A percentile compares a stretch with the other conserved stretches of the same genome.
phyloP scores from a whole-genome alignment of 192 early-diverging fungal genomes.

The Backusella mclennaniae region DNA sequence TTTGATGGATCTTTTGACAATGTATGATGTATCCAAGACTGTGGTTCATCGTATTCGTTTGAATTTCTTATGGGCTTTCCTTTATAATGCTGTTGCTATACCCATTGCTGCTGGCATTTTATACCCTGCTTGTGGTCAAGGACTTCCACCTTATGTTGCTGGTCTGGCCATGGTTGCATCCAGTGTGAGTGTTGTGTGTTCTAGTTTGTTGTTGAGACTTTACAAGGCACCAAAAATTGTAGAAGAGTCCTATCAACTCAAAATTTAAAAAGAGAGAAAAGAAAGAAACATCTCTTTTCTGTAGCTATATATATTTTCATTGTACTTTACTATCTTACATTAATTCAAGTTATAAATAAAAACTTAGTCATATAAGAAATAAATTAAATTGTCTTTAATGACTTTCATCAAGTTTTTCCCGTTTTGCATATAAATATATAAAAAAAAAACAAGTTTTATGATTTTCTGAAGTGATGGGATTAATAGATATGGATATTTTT shows the following conservation, averaged over 20 bases:
- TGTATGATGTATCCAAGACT: constrained; percentile 73
- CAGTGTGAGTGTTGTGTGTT: constrained; percentile 80
- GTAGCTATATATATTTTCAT: background rate
- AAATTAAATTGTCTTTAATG: too few species aligned
- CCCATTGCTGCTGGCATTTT: constrained; percentile 89
- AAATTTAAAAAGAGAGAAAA: background rate
- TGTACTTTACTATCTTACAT: background rate
- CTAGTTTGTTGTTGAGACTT: constrained; percentile 63
- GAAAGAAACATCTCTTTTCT: background rate
- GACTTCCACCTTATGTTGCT: constrained; percentile 75
- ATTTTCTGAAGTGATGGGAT: too few species aligned
- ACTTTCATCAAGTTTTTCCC: too few species aligned
- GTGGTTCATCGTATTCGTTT: constrained; percentile 77
- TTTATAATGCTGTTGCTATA: constrained; percentile 85
- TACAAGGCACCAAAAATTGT: constrained; percentile 24
- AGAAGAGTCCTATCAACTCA: constrained; percentile 2
- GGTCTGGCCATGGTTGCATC: constrained; percentile 90
- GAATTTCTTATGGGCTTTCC: constrained; percentile 89
- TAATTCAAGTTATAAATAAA: background rate
- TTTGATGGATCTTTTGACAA: constrained; percentile 72
- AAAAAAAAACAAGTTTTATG: too few species aligned
- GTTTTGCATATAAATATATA: too few species aligned
- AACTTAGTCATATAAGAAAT: too few species aligned
- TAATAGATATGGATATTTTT: too few species aligned
- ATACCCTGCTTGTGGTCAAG: constrained; percentile 54